These are phyloP conservation scores for Beauveria caledonica DNA, from an alignment of 2,329 filamentous ascomycete genomes.

Conservation along the genomic window DNA sequence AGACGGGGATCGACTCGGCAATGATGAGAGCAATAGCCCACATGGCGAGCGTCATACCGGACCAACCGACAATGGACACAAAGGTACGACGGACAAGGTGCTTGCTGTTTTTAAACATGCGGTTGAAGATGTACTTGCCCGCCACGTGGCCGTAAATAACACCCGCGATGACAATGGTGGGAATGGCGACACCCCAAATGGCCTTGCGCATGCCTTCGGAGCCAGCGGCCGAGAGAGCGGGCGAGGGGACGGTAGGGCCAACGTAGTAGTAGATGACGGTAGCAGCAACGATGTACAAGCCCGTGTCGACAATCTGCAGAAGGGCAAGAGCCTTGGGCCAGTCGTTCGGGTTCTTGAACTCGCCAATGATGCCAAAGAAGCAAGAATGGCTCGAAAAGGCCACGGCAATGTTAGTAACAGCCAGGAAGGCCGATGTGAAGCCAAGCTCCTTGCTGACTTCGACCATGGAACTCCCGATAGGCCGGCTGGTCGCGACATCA, in stretches of 20 bases:
- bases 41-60: slow-evolving; percentile 42
- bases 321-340: slow-evolving; percentile 49
- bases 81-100: slow-evolving; percentile 43
- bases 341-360: slow-evolving; percentile 52
- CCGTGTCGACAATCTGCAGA: slow-evolving; percentile 50
- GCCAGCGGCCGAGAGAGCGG: slow-evolving; percentile 56
- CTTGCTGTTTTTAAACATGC: slow-evolving; percentile 52
- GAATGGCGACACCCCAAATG: slow-evolving; percentile 60
- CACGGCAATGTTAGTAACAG: slow-evolving; percentile 57
- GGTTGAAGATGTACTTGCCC: slow-evolving; percentile 56
- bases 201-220: slow-evolving; percentile 47
- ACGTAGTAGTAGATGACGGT: slow-evolving; percentile 61
- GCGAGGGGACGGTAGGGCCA: slow-evolving; percentile 52
- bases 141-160: slow-evolving; percentile 63
- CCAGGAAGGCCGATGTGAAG: slow-evolving; percentile 46
- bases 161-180: slow-evolving; percentile 63
- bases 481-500: slow-evolving; percentile 43
- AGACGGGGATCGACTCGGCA: slow-evolving; percentile 61
- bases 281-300: slow-evolving; percentile 56
- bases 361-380: slow-evolving; percentile 59
- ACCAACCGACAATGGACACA: slow-evolving; percentile 48
- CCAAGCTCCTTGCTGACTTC: slow-evolving; percentile 29
- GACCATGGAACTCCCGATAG: slow-evolving; percentile 27
- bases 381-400: slow-evolving; percentile 59
- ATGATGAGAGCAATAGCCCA: slow-evolving; percentile 61